Evolutionary conservation across 192 early-diverging fungal species (phyloP), one percentile per base, ranked within the genome.

Genomic region (Physocladia obscura): DNA sequence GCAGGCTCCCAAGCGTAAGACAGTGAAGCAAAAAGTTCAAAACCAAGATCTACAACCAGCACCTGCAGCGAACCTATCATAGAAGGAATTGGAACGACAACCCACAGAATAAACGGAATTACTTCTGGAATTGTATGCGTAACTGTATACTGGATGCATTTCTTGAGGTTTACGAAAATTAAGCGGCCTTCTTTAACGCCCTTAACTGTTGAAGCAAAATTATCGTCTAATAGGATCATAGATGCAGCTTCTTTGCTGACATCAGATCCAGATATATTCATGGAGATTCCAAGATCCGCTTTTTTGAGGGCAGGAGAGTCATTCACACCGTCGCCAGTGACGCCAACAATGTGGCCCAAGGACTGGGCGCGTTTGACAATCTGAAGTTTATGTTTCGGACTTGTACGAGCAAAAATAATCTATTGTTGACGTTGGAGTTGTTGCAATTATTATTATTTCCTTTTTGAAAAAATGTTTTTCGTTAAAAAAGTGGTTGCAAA

Each of bases 201-300:
- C 29, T 81, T 76, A 47, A 98, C 90, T 47, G 91, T 92, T 8
- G 92, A 93, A 15, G 96, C 93, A 90, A 98, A 98, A 86, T 98
- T 97, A 78, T 98, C 94, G 77, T 98, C 95, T 38, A 98, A 76
- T 55, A 98, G 80, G 73, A 98, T 95, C 96, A 98, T 98, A 51
- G 93, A 83, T 24, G 96, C 96, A 29, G 83, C 82, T 70, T 60
- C 56, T 34, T 73, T 68, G 37, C 65, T 68, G 27, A 97, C 95
- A 76, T 98, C 96, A 1, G 92, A 93, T 40, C 95, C 96, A 48
- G 91, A 91, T 35, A 89, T 75, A 81, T 96, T 95, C 96, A 98
- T 98, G 24, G 96, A 89, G 76, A 98, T 97, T 60, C 96, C 96
- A 58, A 98, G 75, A 78, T 98, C 94, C 0, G 95, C 95, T 81